Conservation (phyloP, 441 rosid species). For the Pelargonium myrrhifolium region DNA sequence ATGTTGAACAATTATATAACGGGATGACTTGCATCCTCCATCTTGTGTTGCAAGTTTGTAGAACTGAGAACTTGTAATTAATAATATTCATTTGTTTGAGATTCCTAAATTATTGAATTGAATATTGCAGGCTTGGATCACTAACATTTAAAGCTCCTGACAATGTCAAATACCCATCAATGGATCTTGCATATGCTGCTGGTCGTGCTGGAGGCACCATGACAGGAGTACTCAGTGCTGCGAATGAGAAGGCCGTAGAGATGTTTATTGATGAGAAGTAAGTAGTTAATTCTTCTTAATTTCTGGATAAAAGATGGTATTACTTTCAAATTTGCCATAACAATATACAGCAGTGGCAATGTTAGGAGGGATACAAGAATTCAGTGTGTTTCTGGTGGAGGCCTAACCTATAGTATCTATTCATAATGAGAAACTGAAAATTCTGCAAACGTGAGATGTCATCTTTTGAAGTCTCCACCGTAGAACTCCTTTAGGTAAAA, state of each 20-base stretch:
- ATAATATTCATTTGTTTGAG: conserved; percentile 1
- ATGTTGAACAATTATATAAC: neutral
- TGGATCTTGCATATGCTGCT: conserved; percentile 90
- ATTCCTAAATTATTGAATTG: neutral
- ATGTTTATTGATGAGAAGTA: conserved; percentile 84
- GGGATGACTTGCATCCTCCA: neutral
- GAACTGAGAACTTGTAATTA: neutral
- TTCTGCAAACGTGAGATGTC: too few species aligned
- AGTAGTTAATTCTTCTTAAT: conserved; percentile 11
- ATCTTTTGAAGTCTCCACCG: too few species aligned
- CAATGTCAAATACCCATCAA: conserved; percentile 79
- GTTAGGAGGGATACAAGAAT: neutral
- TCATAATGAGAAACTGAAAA: too few species aligned
- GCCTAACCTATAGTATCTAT: too few species aligned
- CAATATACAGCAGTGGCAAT: neutral
- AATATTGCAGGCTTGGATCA: conserved; percentile 61
- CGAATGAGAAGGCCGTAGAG: conserved; percentile 89
- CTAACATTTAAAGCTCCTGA: conserved; percentile 82
- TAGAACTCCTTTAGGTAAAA: too few species aligned
- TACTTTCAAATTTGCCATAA: neutral
- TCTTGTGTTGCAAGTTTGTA: neutral
- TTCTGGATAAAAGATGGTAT: neutral
- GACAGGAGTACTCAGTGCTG: conserved; percentile 95
- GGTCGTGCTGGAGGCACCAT: conserved; percentile 10
- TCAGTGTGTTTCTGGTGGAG: neutral